phyloP scores from a whole-genome alignment of 2,329 filamentous ascomycete genomes.

The Talaromyces albobiverticillius region DNA sequence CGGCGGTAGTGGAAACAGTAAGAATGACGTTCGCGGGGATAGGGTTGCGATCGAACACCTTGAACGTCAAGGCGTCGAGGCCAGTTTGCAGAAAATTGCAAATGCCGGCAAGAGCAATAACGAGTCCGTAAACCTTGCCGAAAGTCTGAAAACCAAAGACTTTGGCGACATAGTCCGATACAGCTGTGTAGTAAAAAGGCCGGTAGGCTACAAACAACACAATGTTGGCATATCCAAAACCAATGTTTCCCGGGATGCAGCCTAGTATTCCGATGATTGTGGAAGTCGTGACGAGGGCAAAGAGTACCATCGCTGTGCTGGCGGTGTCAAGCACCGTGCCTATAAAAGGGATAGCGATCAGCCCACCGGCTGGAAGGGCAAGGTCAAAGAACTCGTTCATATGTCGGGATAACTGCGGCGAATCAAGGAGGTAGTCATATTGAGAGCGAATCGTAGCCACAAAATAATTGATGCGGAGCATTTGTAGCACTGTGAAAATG shows the following conservation, averaged over 20 bases:
- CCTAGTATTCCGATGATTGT: conserved; percentile 75
- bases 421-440: conserved; percentile 71
- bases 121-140: conserved; percentile 87
- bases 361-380: conserved; percentile 77
- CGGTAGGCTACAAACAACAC: conserved; percentile 78
- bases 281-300: conserved; percentile 66
- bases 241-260: conserved; percentile 66
- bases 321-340: conserved; percentile 74
- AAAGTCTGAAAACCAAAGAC: conserved; percentile 92
- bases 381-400: conserved; percentile 85
- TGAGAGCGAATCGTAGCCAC: conserved; percentile 82
- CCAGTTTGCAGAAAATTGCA: conserved; percentile 81
- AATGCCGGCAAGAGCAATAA: conserved; percentile 81
- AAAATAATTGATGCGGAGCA: conserved; percentile 87
- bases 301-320: conserved; percentile 68
- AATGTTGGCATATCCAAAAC: conserved; percentile 70
- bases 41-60: conserved; percentile 68
- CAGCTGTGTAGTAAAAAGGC: conserved; percentile 83
- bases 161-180: conserved; percentile 85
- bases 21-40: conserved; percentile 73
- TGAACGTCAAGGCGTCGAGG: conserved; percentile 74
- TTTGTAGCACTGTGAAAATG: conserved; percentile 73
- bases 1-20: conserved; percentile 57
- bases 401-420: conserved; percentile 58
- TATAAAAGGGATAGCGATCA: conserved; percentile 84